phyloP scores from a whole-genome alignment of 2,329 filamentous ascomycete species.

The Claviceps quebecensis region DNA sequence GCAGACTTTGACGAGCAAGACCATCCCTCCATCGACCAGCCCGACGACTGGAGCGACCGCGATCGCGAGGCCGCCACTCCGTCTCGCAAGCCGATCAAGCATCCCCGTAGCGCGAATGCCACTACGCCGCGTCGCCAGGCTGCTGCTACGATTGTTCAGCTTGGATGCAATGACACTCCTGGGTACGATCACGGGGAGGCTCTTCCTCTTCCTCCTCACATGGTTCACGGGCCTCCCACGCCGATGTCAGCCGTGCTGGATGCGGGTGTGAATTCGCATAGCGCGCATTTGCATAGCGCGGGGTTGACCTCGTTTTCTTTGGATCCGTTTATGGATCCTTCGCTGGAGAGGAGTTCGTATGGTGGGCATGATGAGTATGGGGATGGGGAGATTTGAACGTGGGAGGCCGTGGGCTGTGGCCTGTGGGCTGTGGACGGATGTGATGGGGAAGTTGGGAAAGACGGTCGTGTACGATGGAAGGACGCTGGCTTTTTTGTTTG shows the following conservation, averaged over 20 bases:
- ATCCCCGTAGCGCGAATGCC: conserved; percentile 10
- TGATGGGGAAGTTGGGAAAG: too few species aligned
- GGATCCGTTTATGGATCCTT: conserved; percentile 2
- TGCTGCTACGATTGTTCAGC: conserved; percentile 20
- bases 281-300: background rate
- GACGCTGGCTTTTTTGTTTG: too few species aligned
- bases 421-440: too few species aligned
- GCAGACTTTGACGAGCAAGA: conserved; percentile 10
- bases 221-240: too few species aligned
- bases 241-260: too few species aligned
- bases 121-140: conserved; percentile 18
- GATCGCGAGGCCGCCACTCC: conserved; percentile 18
- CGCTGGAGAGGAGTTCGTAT: background rate
- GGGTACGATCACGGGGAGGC: conserved; percentile 16
- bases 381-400: conserved; percentile 23
- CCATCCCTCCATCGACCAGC: background rate
- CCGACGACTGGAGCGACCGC: background rate
- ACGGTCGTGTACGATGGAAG: too few species aligned
- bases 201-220: conserved; percentile 4
- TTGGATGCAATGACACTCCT: conserved; percentile 1
- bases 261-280: background rate
- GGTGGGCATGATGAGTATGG: conserved; percentile 10
- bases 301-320: background rate
- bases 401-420: too few species aligned
- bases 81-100: conserved; percentile 17